Evolutionary conservation across 495 filamentous ascomycete species (phyloP).

Genomic region (Niebla homalea): DNA sequence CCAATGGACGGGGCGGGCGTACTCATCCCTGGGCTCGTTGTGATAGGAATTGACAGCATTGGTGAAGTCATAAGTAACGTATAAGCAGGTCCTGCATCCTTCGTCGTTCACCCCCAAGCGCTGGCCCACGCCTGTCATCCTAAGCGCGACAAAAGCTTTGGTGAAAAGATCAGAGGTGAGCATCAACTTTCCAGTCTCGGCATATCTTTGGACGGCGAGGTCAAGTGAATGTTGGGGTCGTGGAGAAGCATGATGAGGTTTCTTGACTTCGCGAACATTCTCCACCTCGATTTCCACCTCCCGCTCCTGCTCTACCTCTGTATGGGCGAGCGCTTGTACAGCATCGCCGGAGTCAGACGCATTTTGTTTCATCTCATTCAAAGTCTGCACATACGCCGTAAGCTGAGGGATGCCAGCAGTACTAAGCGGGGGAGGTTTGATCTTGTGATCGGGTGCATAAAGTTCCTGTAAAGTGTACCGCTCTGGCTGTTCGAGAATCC

Average conservation of each 20-base stretch:
- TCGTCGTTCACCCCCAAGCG: slow-evolving; percentile 21
- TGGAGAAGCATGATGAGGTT: slow-evolving; percentile 15
- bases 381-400: slow-evolving; percentile 16
- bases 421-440: slow-evolving; percentile 1
- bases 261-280: slow-evolving; percentile 27
- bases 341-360: slow-evolving; percentile 20
- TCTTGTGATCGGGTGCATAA: slow-evolving; percentile 22
- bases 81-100: slow-evolving; percentile 18
- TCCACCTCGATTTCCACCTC: slow-evolving; percentile 31
- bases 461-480: slow-evolving; percentile 33
- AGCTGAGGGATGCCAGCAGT: slow-evolving; percentile 10
- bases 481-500: slow-evolving; percentile 27
- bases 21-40: slow-evolving; percentile 3
- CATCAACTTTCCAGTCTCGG: slow-evolving; percentile 23
- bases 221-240: slow-evolving; percentile 25
- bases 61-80: slow-evolving; percentile 14
- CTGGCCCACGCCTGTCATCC: slow-evolving; percentile 21
- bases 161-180: slow-evolving; percentile 16
- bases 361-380: slow-evolving; percentile 14
- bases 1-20: slow-evolving; percentile 33
- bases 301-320: slow-evolving; percentile 35
- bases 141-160: slow-evolving; percentile 23
- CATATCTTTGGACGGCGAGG: slow-evolving; percentile 25
- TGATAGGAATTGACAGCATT: not conserved
- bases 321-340: slow-evolving; percentile 24